Evolutionary conservation across 1,284 basidiomycete genomes (phyloP), one percentile per base, ranked within the genome.

Genomic region (Austropuccinia psidii): DNA sequence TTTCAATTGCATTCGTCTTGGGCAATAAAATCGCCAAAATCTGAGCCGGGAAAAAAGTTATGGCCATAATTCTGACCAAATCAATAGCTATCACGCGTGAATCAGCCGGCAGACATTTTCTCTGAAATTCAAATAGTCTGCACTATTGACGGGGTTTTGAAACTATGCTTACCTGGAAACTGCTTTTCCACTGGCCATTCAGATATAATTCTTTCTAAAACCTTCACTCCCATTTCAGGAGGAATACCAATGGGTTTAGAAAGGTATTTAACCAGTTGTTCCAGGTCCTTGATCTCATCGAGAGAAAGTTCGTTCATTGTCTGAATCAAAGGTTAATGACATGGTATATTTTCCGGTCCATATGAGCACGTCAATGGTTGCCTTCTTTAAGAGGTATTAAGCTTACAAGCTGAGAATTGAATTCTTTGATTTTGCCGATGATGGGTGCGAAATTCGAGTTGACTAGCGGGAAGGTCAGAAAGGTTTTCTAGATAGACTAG

Each of bases 401-500:
- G 29, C 69, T 62, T 47, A 72, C 69, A 2, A 72, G 37, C 49
- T 72, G 43, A 1, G 45, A 49, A 61, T 54, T 72, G 49, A 72
- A 72, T 54, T 72, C 43, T 29, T 61, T 35, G 8, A 72, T 72
- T 33, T 72, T 72, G 13, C 55, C 55, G 9, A 47, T 72, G 17
- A 62, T 58, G 2, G 54, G 45, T 31, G 45, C 45, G 54, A 72
- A 52, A 45, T 72, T 62, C 9, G 55, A 61, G 31, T 62, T 72
- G 35, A 37, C 58, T n/a, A 47, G 57, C 21, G 69, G 69, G n/a
- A 72, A 72, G 29, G 45, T 72, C 35, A 72, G 47, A 52, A 61
- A 72, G 21, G 45, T 35, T 35, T 21, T 72, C 69, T 72, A 49
- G 13, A 21, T 31, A 52, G 19, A n/a, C 15, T 21, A 27, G 4